Percentiles rank a stretch among this genome's conserved stretches.
phyloP scores from a whole-genome alignment of 495 filamentous ascomycete genomes.

The Barbatosphaeria neglecta region DNA sequence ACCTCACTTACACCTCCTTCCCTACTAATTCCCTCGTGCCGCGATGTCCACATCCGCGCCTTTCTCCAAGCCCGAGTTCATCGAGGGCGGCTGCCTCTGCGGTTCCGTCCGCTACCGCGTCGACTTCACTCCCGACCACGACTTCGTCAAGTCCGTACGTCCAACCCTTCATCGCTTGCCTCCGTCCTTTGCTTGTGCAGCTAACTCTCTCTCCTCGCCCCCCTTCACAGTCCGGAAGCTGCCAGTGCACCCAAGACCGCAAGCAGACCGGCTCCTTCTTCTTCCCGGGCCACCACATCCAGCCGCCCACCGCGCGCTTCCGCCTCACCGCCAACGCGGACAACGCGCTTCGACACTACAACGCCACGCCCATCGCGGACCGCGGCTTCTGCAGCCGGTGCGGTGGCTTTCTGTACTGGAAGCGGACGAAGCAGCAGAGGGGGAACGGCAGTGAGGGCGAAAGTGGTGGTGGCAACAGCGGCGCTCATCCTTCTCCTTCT shows the following conservation, averaged over 20 bases:
- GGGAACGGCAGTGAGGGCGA: too few relatives aligned
- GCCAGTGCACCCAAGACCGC: constrained; percentile 31
- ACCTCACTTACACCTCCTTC: background rate
- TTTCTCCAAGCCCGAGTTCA: constrained; percentile 18
- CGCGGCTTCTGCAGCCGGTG: constrained; percentile 26
- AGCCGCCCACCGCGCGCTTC: background rate
- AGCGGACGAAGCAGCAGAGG: too few relatives aligned
- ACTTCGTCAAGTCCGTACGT: constrained; percentile 20
- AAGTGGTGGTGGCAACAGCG: too few relatives aligned
- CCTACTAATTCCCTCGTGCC: background rate
- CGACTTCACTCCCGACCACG: constrained; percentile 21
- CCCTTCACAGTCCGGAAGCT: constrained; percentile 15
- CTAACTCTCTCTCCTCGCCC: background rate
- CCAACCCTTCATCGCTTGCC: background rate
- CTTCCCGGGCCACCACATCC: constrained; percentile 14
- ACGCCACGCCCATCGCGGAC: constrained; percentile 14
- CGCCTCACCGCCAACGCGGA: constrained; percentile 11
- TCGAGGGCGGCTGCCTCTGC: constrained; percentile 32
- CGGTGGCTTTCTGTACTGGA: constrained; percentile 26
- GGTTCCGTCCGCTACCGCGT: constrained; percentile 20
- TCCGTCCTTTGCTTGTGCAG: background rate
- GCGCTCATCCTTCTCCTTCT: too few relatives aligned
- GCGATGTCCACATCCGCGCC: background rate
- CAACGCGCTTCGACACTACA: constrained; percentile 16
- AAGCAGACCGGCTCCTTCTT: constrained; percentile 22